phyloP scores from a whole-genome alignment of 352 stramenopile species.

The Globisporangium cylindrosporum region DNA sequence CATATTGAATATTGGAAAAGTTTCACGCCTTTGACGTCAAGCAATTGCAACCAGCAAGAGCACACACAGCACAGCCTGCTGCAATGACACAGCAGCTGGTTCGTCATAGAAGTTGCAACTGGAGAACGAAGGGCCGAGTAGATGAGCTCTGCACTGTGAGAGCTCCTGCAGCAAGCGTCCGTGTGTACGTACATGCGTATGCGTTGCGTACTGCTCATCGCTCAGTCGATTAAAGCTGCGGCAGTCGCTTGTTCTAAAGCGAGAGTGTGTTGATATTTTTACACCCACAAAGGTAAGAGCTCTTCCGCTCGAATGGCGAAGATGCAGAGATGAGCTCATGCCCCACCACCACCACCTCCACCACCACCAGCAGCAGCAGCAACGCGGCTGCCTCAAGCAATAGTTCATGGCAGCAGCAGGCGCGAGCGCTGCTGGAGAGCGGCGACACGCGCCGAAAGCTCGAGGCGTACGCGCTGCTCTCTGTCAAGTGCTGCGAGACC shows the following conservation, averaged over 20 bases:
- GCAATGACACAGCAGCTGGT: too few species aligned
- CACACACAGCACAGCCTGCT: too few species aligned
- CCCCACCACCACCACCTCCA: neutral
- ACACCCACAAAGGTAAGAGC: neutral
- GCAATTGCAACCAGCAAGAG: too few species aligned
- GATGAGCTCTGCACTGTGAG: neutral
- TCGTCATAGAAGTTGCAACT: neutral
- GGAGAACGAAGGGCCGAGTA: neutral
- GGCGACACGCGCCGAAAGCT: constrained; percentile 30
- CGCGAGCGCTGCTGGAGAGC: constrained; percentile 21
- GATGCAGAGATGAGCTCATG: constrained; percentile 1
- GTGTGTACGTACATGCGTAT: too few species aligned
- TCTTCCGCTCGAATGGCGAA: neutral
- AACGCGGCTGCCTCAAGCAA: neutral
- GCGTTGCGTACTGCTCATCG: neutral
- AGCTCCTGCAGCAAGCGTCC: neutral
- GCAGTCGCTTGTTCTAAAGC: neutral
- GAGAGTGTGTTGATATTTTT: neutral
- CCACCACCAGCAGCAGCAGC: neutral
- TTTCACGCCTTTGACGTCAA: too few species aligned
- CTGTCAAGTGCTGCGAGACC: constrained; percentile 28
- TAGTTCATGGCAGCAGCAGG: constrained; percentile 18
- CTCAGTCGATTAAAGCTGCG: too few species aligned
- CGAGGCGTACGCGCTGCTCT: constrained; percentile 30
- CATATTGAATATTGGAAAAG: too few species aligned